Evolutionary conservation across 805 yeast species (phyloP).

Genomic region (Saccharomycopsis vini): DNA sequence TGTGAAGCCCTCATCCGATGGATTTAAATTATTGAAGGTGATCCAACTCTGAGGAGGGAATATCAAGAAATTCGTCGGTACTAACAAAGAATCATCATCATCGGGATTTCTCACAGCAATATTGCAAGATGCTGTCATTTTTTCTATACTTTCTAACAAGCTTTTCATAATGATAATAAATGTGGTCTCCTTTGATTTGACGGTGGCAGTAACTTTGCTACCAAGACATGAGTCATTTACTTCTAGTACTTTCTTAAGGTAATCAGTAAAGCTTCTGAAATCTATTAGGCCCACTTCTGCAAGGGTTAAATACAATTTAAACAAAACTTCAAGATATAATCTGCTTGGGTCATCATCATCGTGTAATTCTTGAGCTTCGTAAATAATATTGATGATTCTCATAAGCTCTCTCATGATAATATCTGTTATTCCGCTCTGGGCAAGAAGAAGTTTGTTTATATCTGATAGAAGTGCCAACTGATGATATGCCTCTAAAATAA

Average conservation of each 20-base stretch:
- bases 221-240: slow-evolving; percentile 9
- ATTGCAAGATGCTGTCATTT: slow-evolving; percentile 4
- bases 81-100: neutral
- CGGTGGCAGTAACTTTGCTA: neutral
- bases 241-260: slow-evolving; percentile 8
- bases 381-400: neutral
- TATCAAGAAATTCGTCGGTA: slow-evolving; percentile 13
- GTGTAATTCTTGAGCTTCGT: neutral
- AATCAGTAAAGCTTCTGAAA: slow-evolving; percentile 1
- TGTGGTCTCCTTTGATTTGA: neutral
- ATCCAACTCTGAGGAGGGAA: slow-evolving; percentile 7
- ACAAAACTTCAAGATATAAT: slow-evolving; percentile 7
- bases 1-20: slow-evolving; percentile 24
- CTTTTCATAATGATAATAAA: slow-evolving; percentile 5
- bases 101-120: slow-evolving; percentile 10
- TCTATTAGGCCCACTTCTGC: slow-evolving; percentile 15
- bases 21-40: slow-evolving; percentile 9
- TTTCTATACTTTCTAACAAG: slow-evolving; percentile 6
- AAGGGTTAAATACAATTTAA: slow-evolving; percentile 8
- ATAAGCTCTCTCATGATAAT: slow-evolving; percentile 4
- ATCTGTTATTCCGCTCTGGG: slow-evolving; percentile 8
- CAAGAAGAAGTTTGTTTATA: slow-evolving; percentile 6
- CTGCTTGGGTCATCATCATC: neutral
- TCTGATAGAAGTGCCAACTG: slow-evolving; percentile 12
- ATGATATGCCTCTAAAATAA: slow-evolving; percentile 11